Evolutionary conservation across 1,139 yeast genomes (phyloP).

Genomic region (Yamadazyma spencermartinsiae): DNA sequence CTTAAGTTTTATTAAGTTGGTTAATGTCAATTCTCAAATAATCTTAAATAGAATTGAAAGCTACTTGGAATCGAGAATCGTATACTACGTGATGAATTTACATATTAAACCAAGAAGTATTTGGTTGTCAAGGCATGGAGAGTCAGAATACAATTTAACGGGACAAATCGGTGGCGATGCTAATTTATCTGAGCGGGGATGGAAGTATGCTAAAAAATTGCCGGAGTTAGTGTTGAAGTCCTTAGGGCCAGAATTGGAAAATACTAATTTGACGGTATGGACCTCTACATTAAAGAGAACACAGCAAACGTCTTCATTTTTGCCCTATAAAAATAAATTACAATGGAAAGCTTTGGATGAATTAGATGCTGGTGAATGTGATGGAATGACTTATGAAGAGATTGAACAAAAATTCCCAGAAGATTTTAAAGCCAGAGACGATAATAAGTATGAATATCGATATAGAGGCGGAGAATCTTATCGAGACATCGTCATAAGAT

Average conservation of each 20-base stretch:
- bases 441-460: conserved; percentile 91
- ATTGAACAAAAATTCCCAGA: conserved; percentile 84
- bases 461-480: conserved; percentile 97
- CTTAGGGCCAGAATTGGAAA: conserved; percentile 63
- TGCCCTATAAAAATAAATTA: conserved; percentile 75
- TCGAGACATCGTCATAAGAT: conserved; percentile 88
- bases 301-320: conserved; percentile 83
- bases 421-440: conserved; percentile 94
- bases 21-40: conserved; percentile 85
- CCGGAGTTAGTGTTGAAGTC: conserved; percentile 77
- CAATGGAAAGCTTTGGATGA: conserved; percentile 98
- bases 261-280: conserved; percentile 85
- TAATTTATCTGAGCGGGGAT: conserved; percentile 79
- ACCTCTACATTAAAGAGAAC: conserved; percentile 91
- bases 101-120: conserved; percentile 90
- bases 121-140: conserved; percentile 96
- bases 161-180: conserved; percentile 98
- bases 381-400: conserved; percentile 87
- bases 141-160: conserved; percentile 84
- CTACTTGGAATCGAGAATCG: conserved; percentile 88
- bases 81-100: conserved; percentile 91
- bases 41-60: conserved; percentile 85
- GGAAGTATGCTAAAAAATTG: conserved; percentile 77
- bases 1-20: conserved; percentile 79
- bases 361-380: conserved; percentile 97